Evolutionary conservation across 257 asterid genomes (phyloP), one percentile per base, ranked within the genome.

Genomic region (Coffea eugenioides): DNA sequence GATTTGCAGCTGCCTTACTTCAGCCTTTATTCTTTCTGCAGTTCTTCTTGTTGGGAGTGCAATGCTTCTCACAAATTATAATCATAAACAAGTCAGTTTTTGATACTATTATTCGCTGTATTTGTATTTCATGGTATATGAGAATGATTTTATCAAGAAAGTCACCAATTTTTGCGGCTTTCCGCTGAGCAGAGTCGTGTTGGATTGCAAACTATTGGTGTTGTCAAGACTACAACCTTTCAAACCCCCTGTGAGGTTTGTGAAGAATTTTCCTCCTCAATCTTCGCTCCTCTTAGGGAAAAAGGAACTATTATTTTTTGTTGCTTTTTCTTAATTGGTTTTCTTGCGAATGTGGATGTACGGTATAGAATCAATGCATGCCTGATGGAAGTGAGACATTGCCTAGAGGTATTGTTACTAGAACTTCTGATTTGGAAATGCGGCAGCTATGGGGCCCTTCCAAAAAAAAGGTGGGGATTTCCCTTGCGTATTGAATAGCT

Each of bases 381-480:
- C 87, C 87, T 62, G 88, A 82, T 76, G 97, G 97, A 76, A 89
- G 91, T 46, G 91, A 83, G 85, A 79, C 89, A 31, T 81, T 93
- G 83, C 97, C 97, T 46, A 84, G 87, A 75, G 93, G 95, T 20
- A 90, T 93, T 77, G 88, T 91, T 71, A 79, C 88, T 34, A 65
- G 71, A 77, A 89, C 95, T 14, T 76, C 95, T 68, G 89, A 91
- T 83, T 75, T 93, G 73, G 93, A 91, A 82, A 91, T 89, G 97
- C 87, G 85, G 73, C 86, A 92, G 3, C 89, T 92, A 7, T 81
- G 86, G 87, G 92, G 94, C 39, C 73, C 88, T 67, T 82, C 90
- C 8, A 76, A 81, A 76, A 81, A 77, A 59, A 86, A 83, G 97
- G 93, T 92, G 57, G 23, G 10, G 18, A 67, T 20, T 48, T 65